These are phyloP conservation scores for Funneliformis geosporum DNA, from an alignment of 192 early-diverging fungal species.

Conservation along the genomic window DNA sequence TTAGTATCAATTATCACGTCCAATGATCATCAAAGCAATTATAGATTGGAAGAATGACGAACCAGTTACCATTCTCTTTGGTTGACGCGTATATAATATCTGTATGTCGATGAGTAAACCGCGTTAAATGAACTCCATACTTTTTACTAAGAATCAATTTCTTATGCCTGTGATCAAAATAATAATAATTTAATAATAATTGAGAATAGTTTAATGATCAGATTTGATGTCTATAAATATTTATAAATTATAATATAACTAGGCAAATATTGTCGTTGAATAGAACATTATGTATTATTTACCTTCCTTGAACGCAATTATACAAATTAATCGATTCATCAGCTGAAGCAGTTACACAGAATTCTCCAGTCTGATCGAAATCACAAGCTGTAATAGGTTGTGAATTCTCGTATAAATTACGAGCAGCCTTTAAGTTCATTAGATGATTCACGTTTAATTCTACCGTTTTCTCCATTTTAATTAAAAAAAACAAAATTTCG, in stretches of 20 bases:
- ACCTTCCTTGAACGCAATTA: constrained; percentile 79
- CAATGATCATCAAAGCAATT: constrained; percentile 4
- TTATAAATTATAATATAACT: too few relatives aligned
- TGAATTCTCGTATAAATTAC: constrained; percentile 70
- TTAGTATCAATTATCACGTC: background rate
- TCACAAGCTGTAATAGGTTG: constrained; percentile 76
- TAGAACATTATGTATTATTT: constrained; percentile 37
- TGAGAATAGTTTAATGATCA: background rate
- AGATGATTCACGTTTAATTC: constrained; percentile 1
- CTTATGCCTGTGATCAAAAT: constrained; percentile 49
- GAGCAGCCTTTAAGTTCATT: constrained; percentile 1
- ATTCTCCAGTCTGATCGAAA: constrained; percentile 75
- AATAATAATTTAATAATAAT: background rate
- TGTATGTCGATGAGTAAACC: constrained; percentile 81
- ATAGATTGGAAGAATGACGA: background rate
- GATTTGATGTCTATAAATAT: too few relatives aligned
- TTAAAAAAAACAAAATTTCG: too few relatives aligned
- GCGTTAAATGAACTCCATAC: constrained; percentile 87
- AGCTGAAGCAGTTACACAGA: constrained; percentile 74
- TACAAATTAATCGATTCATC: constrained; percentile 91
- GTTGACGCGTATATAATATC: constrained; percentile 91
- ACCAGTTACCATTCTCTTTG: constrained; percentile 76
- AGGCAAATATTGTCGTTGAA: too few relatives aligned
- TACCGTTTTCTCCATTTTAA: background rate
- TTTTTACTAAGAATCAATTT: constrained; percentile 89